Evolutionary conservation across 805 yeast species (phyloP).

Genomic region (fission yeast (Schizosaccharomyces pombe)): DNA sequence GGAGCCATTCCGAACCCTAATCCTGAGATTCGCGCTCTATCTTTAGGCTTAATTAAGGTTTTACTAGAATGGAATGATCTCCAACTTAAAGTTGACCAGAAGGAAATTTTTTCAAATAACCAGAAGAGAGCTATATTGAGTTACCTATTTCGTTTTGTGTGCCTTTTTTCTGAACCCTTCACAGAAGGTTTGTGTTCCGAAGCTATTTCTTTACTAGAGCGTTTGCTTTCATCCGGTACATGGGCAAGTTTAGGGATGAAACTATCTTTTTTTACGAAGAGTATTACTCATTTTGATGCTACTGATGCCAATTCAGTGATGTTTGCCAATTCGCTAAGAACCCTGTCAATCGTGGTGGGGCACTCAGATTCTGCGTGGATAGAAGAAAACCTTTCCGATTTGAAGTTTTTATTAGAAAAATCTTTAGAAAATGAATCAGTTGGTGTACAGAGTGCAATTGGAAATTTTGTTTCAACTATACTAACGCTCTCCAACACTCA

Average conservation of each 20-base stretch:
- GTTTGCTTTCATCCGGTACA: conserved; percentile 40
- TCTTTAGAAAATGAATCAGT: conserved; percentile 63
- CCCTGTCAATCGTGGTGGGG: conserved; percentile 56
- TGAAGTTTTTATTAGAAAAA: conserved; percentile 56
- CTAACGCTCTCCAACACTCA: not conserved
- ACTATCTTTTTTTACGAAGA: conserved; percentile 67
- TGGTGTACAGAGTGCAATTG: conserved; percentile 52
- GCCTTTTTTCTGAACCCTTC: conserved; percentile 65
- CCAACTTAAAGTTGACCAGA: conserved; percentile 8
- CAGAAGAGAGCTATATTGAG: not conserved
- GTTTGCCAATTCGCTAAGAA: conserved; percentile 74
- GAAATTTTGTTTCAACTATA: not conserved
- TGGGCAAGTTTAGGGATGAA: conserved; percentile 87
- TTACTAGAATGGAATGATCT: not conserved
- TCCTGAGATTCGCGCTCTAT: not conserved
- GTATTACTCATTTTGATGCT: conserved; percentile 56
- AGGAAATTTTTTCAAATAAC: conserved; percentile 5
- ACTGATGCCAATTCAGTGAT: conserved; percentile 35
- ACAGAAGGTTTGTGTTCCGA: conserved; percentile 59
- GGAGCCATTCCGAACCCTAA: not conserved
- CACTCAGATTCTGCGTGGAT: conserved; percentile 67
- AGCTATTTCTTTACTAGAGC: conserved; percentile 55
- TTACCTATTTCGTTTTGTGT: conserved; percentile 64
- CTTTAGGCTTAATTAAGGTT: not conserved
- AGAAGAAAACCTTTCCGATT: conserved; percentile 37